Evolutionary conservation across 2,329 filamentous ascomycete species (phyloP), one percentile per base, ranked within the genome.

Genomic region (Nakataea oryzae): DNA sequence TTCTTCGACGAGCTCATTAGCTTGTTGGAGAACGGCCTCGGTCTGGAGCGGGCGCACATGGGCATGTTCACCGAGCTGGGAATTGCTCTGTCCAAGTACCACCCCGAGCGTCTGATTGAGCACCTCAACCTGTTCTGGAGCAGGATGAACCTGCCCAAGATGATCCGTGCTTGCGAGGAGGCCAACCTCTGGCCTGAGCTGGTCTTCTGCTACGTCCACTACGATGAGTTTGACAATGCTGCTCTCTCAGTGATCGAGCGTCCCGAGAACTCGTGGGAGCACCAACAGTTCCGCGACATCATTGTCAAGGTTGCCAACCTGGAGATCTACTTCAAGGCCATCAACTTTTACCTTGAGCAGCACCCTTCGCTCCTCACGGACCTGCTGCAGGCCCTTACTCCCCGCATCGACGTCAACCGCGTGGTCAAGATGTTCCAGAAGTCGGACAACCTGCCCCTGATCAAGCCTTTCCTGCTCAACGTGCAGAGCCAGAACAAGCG

Each of bases 361-460:
- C 95, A 99, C 74, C 95, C 95, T 41, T 91, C 93, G 14, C 84
- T 99, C 57, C 79, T 99, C 66, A 99, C 95, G n/a, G 95, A 99
- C 72, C 84, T 99, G 34, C 84, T 99, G 62, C 93, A 97, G 73
- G 90, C 86, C 13, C 81, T 99, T 66, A 96, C 95, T n/a, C 77
- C 93, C 58, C 89, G 95, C 64, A 93, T 99, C 67, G 95, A 99
- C 67, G 95, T 97, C 71, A 97, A 97, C 80, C 91, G 96, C 65
- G 95, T 99, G n/a, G 95, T 99, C 65, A 91, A 92, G 75, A 96
- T 99, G 86, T 99, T 99, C 79, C 88, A 96, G 79, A 96, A 96
- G 79, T 97, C 93, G 8, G 95, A 99, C 77, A 97, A 97, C 76
- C 88, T 97, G 68, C 95, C 96, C 62, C 80, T 99, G 62, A 97